phyloP scores from a whole-genome alignment of 2,329 filamentous ascomycete genomes.

The Bipolaris sorokiniana region DNA sequence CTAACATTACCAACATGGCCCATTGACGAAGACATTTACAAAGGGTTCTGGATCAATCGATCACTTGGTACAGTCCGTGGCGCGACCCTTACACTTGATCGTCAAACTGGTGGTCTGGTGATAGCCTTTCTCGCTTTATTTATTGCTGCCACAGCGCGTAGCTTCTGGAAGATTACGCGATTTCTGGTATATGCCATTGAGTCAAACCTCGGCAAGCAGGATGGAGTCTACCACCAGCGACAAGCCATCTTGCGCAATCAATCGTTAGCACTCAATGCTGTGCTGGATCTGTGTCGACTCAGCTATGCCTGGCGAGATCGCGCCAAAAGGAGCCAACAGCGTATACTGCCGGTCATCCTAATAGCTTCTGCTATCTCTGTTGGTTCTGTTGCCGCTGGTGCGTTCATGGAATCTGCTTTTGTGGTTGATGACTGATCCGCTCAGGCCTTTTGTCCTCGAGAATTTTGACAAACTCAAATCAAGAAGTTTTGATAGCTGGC shows the following conservation, averaged over 20 bases:
- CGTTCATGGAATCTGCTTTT: background rate
- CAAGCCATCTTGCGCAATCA: background rate
- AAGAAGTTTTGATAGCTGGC: background rate
- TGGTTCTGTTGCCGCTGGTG: background rate
- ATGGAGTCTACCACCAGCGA: background rate
- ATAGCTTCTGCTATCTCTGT: background rate
- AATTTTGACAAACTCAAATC: background rate
- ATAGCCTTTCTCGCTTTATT: too few relatives aligned
- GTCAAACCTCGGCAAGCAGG: background rate
- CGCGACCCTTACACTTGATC: background rate
- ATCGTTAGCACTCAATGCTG: background rate
- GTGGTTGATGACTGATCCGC: background rate
- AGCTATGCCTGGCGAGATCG: background rate
- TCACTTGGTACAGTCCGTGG: background rate
- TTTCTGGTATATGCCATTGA: background rate
- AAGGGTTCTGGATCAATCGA: background rate
- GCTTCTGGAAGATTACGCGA: background rate
- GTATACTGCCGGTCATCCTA: background rate
- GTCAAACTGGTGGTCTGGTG: too few relatives aligned
- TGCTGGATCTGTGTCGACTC: background rate
- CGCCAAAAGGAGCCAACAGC: background rate
- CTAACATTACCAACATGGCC: background rate
- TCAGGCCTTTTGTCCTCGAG: background rate
- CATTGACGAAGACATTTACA: background rate
- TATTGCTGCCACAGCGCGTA: too few relatives aligned